Percentiles rank a stretch among this genome's conserved stretches.
Conservation (phyloP, 805 yeast genomes). For the Metschnikowia vanudenii region DNA sequence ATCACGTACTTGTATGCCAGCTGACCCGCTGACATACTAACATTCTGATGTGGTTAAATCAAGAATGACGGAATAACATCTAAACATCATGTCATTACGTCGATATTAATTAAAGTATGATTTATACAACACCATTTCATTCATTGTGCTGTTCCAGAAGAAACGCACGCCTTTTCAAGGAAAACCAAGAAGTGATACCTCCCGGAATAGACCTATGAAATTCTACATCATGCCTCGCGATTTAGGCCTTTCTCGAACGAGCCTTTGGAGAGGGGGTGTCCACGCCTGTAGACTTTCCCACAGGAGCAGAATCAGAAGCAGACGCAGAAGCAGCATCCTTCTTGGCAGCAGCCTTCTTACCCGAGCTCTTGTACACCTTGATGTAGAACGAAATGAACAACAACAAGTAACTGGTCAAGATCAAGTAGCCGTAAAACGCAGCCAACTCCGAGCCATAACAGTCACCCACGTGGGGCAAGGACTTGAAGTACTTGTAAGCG, state of each 20-base stretch:
- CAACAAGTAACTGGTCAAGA: slow-evolving; percentile 83
- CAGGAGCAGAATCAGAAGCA: slow-evolving; percentile 3
- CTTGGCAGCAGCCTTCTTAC: slow-evolving; percentile 23
- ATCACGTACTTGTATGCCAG: too few species aligned
- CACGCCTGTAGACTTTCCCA: slow-evolving; percentile 15
- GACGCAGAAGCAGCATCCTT: slow-evolving; percentile 6
- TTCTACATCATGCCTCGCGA: neutral
- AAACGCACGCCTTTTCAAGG: neutral
- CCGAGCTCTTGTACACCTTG: slow-evolving; percentile 66
- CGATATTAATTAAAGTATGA: slow-evolving; percentile 1
- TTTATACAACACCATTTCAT: neutral
- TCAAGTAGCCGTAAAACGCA: slow-evolving; percentile 86
- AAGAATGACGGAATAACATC: too few species aligned
- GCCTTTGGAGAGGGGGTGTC: slow-evolving; percentile 22
- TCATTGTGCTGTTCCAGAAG: neutral
- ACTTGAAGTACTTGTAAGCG: slow-evolving; percentile 61
- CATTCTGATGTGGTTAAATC: too few species aligned
- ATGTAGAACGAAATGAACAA: slow-evolving; percentile 92
- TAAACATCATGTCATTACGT: too few species aligned
- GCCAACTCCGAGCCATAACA: slow-evolving; percentile 94
- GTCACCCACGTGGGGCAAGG: slow-evolving; percentile 70
- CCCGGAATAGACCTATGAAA: neutral
- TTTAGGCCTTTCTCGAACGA: slow-evolving; percentile 37
- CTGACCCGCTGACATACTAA: too few species aligned
- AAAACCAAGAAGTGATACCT: neutral